Evolutionary conservation across 208 protist species (phyloP), one percentile per base, ranked within the genome.

Genomic region (Leishmania guyanensis): DNA sequence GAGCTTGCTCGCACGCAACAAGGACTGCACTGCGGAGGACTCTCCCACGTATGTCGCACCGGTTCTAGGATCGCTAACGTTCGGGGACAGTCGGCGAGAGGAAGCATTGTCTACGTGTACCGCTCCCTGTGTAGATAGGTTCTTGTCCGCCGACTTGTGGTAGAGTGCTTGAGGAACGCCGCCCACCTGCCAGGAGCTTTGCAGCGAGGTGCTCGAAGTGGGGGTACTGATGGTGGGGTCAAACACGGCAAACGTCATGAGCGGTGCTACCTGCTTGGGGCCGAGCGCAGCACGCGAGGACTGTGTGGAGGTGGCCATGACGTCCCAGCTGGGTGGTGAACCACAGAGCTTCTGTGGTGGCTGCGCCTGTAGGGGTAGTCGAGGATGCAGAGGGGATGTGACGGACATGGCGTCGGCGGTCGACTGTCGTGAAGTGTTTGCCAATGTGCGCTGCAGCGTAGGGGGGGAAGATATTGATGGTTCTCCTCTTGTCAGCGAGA

Each of bases 241-340:
- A 54, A 83, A 78, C 16, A 33, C 72, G 22, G 72, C 46, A 33
- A 77, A 83, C 0, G 12, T 39, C 72, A 73, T 78, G 1, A 78
- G 62, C 36, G 46, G 26, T 22, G 36, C 60, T 29, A 66, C 29
- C 51, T 10, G 43, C 53, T 72, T 68, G 17, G 71, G 3, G 50
- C 51, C 71, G 8, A 60, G 29, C 9, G 71, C 33, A 50, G 20
- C 71, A 60, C 26, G 71, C 51, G 50, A 60, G 26, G 71, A n/a
- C 71, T 33, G 46, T 4, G 50, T 20, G 26, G 39, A 48, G 17
- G 14, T 22, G 51, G 17, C 50, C 14, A 12, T 1, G 5, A 50
- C 12, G 50, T 75, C 50, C 48, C 17, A 20, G 64, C 22, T 26
- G 51, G 26, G 26, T n/a, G 71, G 39, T 16, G 58, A n/a, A 14